Base-by-base conservation (phyloP, 148 eudicot species). In the Camellia sinensis region DNA sequence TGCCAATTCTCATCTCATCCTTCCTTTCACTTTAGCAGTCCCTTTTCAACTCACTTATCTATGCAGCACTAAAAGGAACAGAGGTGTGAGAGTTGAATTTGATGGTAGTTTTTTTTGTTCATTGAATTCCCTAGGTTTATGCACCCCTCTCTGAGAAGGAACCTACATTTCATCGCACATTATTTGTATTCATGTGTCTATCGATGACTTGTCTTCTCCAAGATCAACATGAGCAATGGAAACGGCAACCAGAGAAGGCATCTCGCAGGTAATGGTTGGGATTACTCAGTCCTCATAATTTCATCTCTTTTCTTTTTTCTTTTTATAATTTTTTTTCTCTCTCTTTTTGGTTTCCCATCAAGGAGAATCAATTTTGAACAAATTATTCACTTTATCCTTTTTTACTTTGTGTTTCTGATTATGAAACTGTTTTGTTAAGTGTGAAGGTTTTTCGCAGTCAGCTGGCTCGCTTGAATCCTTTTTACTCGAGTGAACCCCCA, bases 141-240 rank as follows among this genome's bases (percentile, higher is more conserved):
- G 92, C 94, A 79, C 97, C 95, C 45, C 87, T 92, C 60, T 63
- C 83, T n/a, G 90, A 88, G 74, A 88, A 89, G 80, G 90, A 89
- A 3, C 84, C 93, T 56, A 78, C 98, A 67, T 93, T 88, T 82
- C 99, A 93, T 78, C 90, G 98, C 52, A 87, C 90, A 19, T 80
- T 96, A 72, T 96, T 81, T 70, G 87, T 96, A 14, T 96, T 96
- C 81, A 92, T 92, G 94, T 96, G 99, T 83, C 81, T 87, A 45
- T 93, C 97, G 8, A 92, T 92, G 97, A 41, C 86, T 11, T 96
- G 98, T 84, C 92, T 93, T 74, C 87, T 88, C 61, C 87, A 86
- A 78, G 97, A 96, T 81, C 99, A 93, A 63, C 99, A 93, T 73
- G 97, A 93, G 81, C 99, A 96, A 76, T 91, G 95, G 97, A 93